Evolutionary conservation across 225 moss, liverwort and hornwort species (phyloP).

Genomic region (Pseudisothecium myosuroides): DNA sequence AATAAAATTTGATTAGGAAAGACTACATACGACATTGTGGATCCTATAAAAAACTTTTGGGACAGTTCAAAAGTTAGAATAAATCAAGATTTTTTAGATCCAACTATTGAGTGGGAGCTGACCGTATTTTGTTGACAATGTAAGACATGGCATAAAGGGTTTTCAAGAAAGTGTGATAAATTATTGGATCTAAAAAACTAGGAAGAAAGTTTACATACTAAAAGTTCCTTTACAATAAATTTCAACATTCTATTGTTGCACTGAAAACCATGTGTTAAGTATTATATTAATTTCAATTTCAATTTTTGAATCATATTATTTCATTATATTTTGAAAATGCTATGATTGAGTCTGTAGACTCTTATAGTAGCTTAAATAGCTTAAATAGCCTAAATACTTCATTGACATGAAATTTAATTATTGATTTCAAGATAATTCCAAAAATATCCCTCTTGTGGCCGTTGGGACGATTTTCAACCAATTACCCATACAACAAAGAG

Average conservation of each 20-base stretch:
- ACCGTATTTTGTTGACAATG: not conserved
- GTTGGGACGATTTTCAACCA: not conserved
- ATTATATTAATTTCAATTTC: fast-evolving
- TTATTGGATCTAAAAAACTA: not conserved
- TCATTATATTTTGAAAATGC: too few species aligned
- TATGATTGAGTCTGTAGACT: too few species aligned
- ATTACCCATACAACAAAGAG: not conserved
- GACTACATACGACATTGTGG: not conserved
- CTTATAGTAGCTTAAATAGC: too few species aligned
- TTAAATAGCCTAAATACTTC: too few species aligned
- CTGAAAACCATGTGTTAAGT: fast-evolving
- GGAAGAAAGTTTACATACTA: not conserved
- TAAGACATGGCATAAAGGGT: not conserved
- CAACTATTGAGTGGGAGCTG: not conserved
- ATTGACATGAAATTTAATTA: too few species aligned
- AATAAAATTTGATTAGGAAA: not conserved
- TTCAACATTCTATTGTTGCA: not conserved
- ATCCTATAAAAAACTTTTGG: not conserved
- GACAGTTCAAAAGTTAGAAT: not conserved
- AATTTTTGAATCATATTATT: too few species aligned
- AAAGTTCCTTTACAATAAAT: not conserved
- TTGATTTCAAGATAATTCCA: not conserved
- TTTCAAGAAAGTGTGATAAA: not conserved
- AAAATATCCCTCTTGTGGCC: not conserved
- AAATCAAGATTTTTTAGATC: not conserved